Base-by-base conservation (phyloP, 2,329 filamentous ascomycete species). In the Ceratocystis destructans region DNA sequence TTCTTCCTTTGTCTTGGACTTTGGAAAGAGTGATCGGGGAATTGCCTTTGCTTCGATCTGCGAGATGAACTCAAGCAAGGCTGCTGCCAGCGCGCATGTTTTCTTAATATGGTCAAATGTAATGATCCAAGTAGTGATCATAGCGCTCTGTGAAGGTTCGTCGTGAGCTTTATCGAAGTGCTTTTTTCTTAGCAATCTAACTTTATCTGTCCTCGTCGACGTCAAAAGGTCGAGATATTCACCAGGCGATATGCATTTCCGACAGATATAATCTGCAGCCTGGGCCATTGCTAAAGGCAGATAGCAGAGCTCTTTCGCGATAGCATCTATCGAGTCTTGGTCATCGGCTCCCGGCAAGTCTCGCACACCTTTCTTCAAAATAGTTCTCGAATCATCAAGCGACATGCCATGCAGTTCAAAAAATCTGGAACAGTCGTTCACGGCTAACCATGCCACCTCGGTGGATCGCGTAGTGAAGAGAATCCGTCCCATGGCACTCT, bases 221-320 rank as follows among this genome's bases (percentile, higher is more conserved):
- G 10, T 22, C 0, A 10, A 25, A 55, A 12, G 22, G 15, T 25
- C 25, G n/a, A 25, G 25, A 15, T 55, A 55, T 59, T 44, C 50
- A 22, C 46, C 12, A 10, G 62, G 20, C 8, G 28, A 17, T 3
- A 50, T 31, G 8, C 33, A 1, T 37, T 53, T 68, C n/a, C 41
- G 25, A 37, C 61, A 67, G 3, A 71, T 66, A 17, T 70, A 71
- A 3, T 65, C 66, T 1, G 68, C 64, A 7, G 69, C 70, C 50
- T 70, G 69, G 2, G 28, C 46, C 20, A 70, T 70, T 2, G 69
- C 69, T 44, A 70, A 48, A 0, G 70, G 70, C 7, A 69, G 67
- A 46, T 67, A 61, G 20, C 50, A 53, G 2, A 70, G 62, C 4
- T 65, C 22, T 3, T 45, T 10, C 0, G n/a, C 22, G 7, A 17